Base-by-base conservation (phyloP, 306 rosid species). In the Vigna trinervia region DNA sequence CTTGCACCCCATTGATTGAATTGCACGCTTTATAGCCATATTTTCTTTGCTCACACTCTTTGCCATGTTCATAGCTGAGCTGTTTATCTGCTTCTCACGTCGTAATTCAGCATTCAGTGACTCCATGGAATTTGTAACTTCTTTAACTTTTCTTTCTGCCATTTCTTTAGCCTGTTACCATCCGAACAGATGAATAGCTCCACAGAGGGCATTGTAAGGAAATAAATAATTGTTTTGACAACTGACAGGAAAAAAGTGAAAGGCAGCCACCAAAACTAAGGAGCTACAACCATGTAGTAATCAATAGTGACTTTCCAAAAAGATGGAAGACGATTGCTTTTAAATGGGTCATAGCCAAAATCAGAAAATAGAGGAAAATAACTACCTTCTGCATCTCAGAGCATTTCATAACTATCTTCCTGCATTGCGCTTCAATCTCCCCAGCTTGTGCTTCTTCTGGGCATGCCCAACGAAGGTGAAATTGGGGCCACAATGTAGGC, bases 381-480 rank as follows among this genome's bases (percentile, higher is more conserved):
- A 56, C 69, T 83, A 96, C 99, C 99, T 92, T 89, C 69, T 87
- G 91, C 87, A 87, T 71, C 80, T 89, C 97, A 32, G 86, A 75
- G 80, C 83, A 85, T 73, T 88, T 87, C 69, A 78, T 54, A 74
- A 85, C 78, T 87, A 88, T 85, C 79, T 87, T 85, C 80, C 93
- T 85, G 78, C 90, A 91, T 71, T 84, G 81, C 60, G 83, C 92
- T 82, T 96, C 97, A 64, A 91, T 71, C 78, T 87, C 97, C 80
- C 92, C 98, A 68, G 89, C 80, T 77, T 88, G 90, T 52, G 90
- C 95, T 85, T 88, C 99, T 43, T 87, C 83, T 38, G 98, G 90
- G 73, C 98, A 91, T 60, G 99, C 95, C 97, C 97, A 96, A 66
- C 99, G 94, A 60, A 96, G 91, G 85, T 89, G 96, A 77, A 92